These are phyloP conservation scores for Alternaria solani DNA, from an alignment of 2,329 filamentous ascomycete species.

Conservation along the genomic window DNA sequence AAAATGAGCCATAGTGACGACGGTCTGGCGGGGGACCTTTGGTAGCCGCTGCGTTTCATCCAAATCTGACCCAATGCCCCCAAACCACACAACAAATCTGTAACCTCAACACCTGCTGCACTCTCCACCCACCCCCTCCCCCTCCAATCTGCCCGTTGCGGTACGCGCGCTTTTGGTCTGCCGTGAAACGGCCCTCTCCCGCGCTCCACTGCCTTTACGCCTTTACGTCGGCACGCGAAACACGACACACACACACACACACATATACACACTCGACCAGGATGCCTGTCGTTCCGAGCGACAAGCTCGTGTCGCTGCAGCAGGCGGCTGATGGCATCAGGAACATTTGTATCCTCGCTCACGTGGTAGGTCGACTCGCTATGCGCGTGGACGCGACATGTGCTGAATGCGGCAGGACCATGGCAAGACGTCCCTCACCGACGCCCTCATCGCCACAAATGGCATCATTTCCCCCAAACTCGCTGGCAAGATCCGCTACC, in stretches of 20 bases:
- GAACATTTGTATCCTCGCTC: conserved; percentile 62
- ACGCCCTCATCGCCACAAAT: conserved; percentile 96
- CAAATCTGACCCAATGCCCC: conserved; percentile 27
- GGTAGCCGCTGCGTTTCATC: conserved; percentile 16
- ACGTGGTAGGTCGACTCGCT: conserved; percentile 16
- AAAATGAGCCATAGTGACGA: conserved; percentile 18
- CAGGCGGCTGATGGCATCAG: conserved; percentile 85
- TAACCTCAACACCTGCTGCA: conserved; percentile 13
- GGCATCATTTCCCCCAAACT: conserved; percentile 98
- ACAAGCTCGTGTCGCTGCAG: conserved; percentile 91
- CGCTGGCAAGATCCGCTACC: conserved; percentile 96
- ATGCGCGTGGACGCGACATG: conserved; percentile 52
- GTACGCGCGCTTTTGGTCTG: neutral
- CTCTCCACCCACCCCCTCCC: neutral
- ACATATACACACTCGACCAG: neutral
- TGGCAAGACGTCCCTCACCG: conserved; percentile 96
- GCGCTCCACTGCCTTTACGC: neutral
- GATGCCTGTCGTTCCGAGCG: conserved; percentile 92
- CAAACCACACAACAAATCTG: conserved; percentile 16
- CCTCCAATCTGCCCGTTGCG: conserved; percentile 9
- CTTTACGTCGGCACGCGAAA: conserved; percentile 9
- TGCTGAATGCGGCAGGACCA: conserved; percentile 66
- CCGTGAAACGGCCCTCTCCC: conserved; percentile 17
- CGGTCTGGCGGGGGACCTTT: conserved; percentile 1
- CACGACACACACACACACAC: neutral